Conservation (phyloP, 139 green algal species). For the Choricystis sp. region DNA sequence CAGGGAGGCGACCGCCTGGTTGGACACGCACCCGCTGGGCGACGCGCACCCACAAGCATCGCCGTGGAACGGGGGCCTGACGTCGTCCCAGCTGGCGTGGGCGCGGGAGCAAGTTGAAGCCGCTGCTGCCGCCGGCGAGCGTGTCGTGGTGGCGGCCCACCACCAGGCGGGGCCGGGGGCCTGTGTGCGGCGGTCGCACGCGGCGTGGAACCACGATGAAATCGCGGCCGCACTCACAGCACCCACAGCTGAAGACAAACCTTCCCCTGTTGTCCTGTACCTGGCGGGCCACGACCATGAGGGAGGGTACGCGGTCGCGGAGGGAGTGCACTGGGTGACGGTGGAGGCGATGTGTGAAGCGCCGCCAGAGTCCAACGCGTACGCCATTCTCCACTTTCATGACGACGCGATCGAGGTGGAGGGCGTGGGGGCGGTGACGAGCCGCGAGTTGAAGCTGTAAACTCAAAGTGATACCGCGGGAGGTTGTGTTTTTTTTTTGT, state of each 20-base stretch:
- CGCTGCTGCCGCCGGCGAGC: conserved; percentile 13
- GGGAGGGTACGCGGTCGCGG: conserved; percentile 16
- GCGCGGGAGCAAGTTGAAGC: conserved; percentile 15
- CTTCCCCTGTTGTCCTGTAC: neutral
- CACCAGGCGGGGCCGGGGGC: conserved; percentile 26
- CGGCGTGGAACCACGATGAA: conserved; percentile 35
- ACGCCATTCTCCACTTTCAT: conserved; percentile 21
- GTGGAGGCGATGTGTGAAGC: conserved; percentile 42
- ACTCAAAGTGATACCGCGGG: neutral
- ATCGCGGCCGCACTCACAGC: conserved; percentile 8
- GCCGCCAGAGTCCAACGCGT: conserved; percentile 19
- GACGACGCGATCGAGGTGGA: neutral
- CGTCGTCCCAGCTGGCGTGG: conserved; percentile 17
- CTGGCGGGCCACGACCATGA: conserved; percentile 41
- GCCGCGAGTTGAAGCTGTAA: conserved; percentile 2
- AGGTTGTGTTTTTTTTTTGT: no score
- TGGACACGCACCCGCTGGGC: conserved; percentile 20
- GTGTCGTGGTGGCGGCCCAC: conserved; percentile 29
- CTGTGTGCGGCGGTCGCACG: conserved; percentile 21
- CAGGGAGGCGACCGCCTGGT: conserved; percentile 27
- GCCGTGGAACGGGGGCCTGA: conserved; percentile 47
- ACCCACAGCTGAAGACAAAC: no score
- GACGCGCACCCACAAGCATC: conserved; percentile 26
- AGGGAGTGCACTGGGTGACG: conserved; percentile 30
- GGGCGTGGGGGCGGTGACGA: conserved; percentile 8